phyloP scores from a whole-genome alignment of 768 basidiomycete species.

The Lactarius sp. region DNA sequence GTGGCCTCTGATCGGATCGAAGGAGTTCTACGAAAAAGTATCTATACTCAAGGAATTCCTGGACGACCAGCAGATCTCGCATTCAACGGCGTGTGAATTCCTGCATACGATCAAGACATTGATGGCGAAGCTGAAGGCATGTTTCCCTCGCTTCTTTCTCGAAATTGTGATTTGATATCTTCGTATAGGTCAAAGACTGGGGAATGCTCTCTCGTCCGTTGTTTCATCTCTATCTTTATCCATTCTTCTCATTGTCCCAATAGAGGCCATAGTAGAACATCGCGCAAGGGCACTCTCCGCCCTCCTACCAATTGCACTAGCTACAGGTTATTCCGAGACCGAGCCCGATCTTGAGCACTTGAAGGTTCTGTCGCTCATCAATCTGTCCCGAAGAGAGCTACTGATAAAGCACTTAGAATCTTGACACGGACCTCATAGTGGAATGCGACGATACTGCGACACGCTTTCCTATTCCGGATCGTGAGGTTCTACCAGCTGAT shows the following conservation, averaged over 20 bases:
- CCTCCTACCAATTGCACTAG: conserved; percentile 45
- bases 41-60: conserved; percentile 42
- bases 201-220: conserved; percentile 54
- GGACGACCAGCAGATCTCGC: conserved; percentile 46
- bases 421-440: conserved; percentile 46
- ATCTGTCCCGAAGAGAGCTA: no score
- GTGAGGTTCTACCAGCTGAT: conserved; percentile 21
- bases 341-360: conserved; percentile 45
- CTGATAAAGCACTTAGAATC: conserved; percentile 36
- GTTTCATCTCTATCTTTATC: not conserved
- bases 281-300: conserved; percentile 36
- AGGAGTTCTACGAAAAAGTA: conserved; percentile 54
- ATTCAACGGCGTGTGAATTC: conserved; percentile 49
- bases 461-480: conserved; percentile 34
- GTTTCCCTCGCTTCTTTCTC: not conserved
- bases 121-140: conserved; percentile 66
- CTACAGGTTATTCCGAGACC: conserved; percentile 43
- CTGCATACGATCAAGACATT: conserved; percentile 53
- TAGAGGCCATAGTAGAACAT: conserved; percentile 47
- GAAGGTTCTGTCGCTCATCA: conserved; percentile 36
- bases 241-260: not conserved
- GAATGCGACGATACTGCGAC: conserved; percentile 36
- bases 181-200: conserved; percentile 55
- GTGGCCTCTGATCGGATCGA: conserved; percentile 64
- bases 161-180: not conserved